Base-by-base conservation (phyloP, 2,329 filamentous ascomycete species). In the Monilinia fructicola region DNA sequence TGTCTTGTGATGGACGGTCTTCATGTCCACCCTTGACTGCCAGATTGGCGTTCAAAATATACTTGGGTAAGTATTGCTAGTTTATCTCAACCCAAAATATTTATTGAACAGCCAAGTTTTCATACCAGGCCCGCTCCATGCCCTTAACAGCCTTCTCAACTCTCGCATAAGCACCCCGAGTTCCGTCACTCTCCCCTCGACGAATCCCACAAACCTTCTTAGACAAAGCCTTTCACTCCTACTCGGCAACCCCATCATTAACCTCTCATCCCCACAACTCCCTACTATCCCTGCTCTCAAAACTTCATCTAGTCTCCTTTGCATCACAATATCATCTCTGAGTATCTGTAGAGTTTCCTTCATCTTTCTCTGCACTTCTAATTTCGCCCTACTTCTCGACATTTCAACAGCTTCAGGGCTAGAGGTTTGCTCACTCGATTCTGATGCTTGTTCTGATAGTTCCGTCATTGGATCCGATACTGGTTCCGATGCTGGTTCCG, bases 191-290 rank as follows among this genome's bases (percentile, higher is more conserved):
- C 62, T 58, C n/a, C 62, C 62, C 31, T 65, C 62, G 16, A 65
- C 62, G 23, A 65, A 65, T 2, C 62, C 62, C 14, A 65, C 62
- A 50, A 65, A 65, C n/a, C 62, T 58, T 11, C 53, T 65, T 14
- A 65, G 28, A 58, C 62, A 65, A 14, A 65, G 54, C 18, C 62
- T 58, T 31, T 65, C 62, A 42, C 62, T 65, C 12, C 62, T 46
- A 26, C 52, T 58, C 4, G 62, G 62, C 14, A 65, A n/a, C 3
- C 62, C 62, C 62, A 65, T 65, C 62, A 65, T 65, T 16, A 65
- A 28, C 38, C 42, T 59, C n/a, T 59, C 53, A 65, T 65, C 42
- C 18, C 62, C 62, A 31, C 62, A 65, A 10, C 52, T 58, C 7
- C 62, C 62, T 18, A 65, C 28, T 14, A 65, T 65, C 9, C 62